Base-by-base conservation (phyloP, 148 eudicot species). In the Rhododendron ferrugineum region DNA sequence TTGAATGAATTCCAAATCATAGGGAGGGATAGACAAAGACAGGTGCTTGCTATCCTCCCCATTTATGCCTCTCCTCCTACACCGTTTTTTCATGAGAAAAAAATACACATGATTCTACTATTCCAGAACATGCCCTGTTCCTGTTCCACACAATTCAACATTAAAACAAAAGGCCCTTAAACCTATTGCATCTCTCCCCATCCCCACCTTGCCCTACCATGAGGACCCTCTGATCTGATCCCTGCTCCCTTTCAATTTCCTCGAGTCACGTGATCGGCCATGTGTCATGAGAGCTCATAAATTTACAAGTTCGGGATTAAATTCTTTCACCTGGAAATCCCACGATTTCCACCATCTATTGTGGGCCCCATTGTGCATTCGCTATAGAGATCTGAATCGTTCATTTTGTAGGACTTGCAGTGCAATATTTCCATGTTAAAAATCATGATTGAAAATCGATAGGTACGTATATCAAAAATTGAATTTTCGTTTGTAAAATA, bases 31-130 rank as follows among this genome's bases (percentile, higher is more conserved):
- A 46, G 78, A 83, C 84, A 83, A 83, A 4, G 78, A 83, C 60
- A 83, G 78, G 47, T 68, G 84, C 78, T 68, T 66, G 78, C 84
- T 68, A 68, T 68, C 84, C 78, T 68, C 78, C 78, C 15, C 28
- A 46, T 82, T 83, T 44, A 68, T 82, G 84, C 56, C 42, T 18
- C 64, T 30, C 18, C 37, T 66, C 73, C 32, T 66, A 30, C 20
- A 70, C 75, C 40, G 18, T 5, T 4, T 30, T 66, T 26, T 26
- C 73, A 70, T 32, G 37, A 70, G 75, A 32, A 4, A 62, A 70
- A 62, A 70, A 47, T 8, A 14, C 79, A 72, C 79, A 72, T 82
- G 84, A 83, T 66, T 76, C 56, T 30, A 50, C 79, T 72, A 47
- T 83, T 32, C 8, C 64, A 72, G 44, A 83, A 70, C 79, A 30